These are phyloP conservation scores for Roridomyces roridus DNA, from an alignment of 768 basidiomycete genomes.

Conservation along the genomic window DNA sequence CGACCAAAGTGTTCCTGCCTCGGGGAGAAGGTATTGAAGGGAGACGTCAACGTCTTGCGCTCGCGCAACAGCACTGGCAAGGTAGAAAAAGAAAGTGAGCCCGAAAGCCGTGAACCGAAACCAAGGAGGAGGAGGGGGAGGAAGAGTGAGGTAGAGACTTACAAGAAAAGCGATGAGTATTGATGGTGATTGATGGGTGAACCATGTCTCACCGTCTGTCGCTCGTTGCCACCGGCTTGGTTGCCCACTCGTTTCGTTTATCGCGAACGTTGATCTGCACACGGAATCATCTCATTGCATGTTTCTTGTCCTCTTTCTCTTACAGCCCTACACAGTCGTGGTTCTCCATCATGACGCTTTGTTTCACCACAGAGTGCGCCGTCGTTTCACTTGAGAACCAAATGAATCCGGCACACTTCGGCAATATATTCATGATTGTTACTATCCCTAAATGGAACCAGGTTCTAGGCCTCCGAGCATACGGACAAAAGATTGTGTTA, in stretches of 20 bases:
- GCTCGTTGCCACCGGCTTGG: too few relatives aligned
- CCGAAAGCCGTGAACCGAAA: slow-evolving; percentile 35
- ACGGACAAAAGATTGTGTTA: slow-evolving; percentile 10
- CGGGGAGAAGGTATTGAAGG: slow-evolving; percentile 44
- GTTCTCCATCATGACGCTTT: too few relatives aligned
- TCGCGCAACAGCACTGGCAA: slow-evolving; percentile 49
- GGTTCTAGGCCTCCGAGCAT: background rate
- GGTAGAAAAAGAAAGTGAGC: slow-evolving; percentile 38
- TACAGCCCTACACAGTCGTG: too few relatives aligned
- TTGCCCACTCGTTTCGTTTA: too few relatives aligned
- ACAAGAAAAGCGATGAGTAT: slow-evolving; percentile 1
- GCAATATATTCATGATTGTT: too few relatives aligned
- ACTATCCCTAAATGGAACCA: background rate
- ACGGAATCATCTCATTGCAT: too few relatives aligned
- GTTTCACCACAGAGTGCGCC: too few relatives aligned
- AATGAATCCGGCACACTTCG: too few relatives aligned
- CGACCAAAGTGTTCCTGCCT: slow-evolving; percentile 30
- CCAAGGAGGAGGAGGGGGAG: slow-evolving; percentile 30
- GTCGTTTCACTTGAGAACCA: too few relatives aligned
- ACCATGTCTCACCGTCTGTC: too few relatives aligned
- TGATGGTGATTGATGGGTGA: slow-evolving; percentile 7
- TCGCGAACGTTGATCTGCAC: too few relatives aligned
- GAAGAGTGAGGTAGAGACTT: slow-evolving; percentile 26
- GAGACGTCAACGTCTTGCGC: slow-evolving; percentile 74
- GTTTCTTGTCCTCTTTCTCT: too few relatives aligned